Conservation (phyloP, 768 basidiomycete genomes). For the Hebeloma cylindrosporum region DNA sequence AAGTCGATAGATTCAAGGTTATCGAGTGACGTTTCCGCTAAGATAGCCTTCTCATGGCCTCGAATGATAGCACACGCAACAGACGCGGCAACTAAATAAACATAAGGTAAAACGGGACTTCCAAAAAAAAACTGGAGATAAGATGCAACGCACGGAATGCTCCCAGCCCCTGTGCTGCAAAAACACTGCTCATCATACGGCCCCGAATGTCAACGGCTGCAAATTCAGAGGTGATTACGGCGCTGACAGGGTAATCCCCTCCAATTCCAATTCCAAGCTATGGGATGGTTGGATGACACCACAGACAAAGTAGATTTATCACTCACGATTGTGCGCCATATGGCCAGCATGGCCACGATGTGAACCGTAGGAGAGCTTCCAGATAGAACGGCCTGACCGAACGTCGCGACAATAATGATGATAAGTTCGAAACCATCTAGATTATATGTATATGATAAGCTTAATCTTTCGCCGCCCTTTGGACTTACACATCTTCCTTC, state of each 20-base stretch:
- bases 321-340: constrained; percentile 85
- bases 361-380: constrained; percentile 64
- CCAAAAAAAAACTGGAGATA: background rate
- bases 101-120: background rate
- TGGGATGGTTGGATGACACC: too few species aligned
- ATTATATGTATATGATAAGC: background rate
- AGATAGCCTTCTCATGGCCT: constrained; percentile 64
- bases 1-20: constrained; percentile 59
- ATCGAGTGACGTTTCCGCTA: constrained; percentile 38
- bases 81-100: constrained; percentile 61
- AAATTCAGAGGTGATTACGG: constrained; percentile 89
- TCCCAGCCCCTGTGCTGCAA: constrained; percentile 86
- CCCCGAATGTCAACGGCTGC: constrained; percentile 76
- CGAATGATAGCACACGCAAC: constrained; percentile 61
- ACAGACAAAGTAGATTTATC: too few species aligned
- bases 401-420: constrained; percentile 79
- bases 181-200: constrained; percentile 87
- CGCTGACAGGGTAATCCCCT: constrained; percentile 84
- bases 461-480: background rate
- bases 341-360: constrained; percentile 74
- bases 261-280: constrained; percentile 91
- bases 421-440: constrained; percentile 72
- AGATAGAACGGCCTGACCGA: constrained; percentile 77
- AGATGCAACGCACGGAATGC: constrained; percentile 56
- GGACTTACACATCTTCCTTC: constrained; percentile 75